Evolutionary conservation across 345 rosid species (phyloP).

Genomic region (Lepidium didymum): DNA sequence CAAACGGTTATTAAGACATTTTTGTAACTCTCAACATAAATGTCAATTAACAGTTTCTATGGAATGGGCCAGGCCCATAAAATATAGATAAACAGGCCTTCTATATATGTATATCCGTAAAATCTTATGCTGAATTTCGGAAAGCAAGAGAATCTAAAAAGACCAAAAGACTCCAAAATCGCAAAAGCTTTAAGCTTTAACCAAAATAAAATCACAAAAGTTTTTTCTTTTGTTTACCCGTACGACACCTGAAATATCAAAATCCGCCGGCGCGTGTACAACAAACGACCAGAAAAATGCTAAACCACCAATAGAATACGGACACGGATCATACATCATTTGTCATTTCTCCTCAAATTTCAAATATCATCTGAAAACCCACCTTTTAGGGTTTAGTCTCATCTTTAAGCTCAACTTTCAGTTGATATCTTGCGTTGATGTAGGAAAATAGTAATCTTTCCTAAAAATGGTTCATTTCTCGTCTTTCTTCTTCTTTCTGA

Average conservation of each 20-base stretch:
- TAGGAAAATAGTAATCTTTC: neutral
- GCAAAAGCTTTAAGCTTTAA: no score
- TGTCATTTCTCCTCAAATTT: neutral
- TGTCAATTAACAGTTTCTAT: no score
- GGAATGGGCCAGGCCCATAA: no score
- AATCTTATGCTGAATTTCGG: no score
- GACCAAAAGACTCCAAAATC: no score
- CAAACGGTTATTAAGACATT: no score
- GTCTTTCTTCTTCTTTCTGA: constrained; percentile 22
- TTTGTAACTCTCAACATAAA: no score
- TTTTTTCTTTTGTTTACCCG: no score
- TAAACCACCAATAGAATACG: neutral
- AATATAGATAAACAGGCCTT: no score
- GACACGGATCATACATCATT: constrained; percentile 18
- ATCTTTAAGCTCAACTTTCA: neutral
- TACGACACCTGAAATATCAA: neutral
- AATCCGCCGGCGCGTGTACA: neutral
- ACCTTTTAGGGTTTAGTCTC: constrained; percentile 21
- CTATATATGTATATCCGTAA: no score
- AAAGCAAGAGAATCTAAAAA: no score
- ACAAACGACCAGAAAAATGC: neutral
- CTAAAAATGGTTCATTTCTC: constrained; percentile 26
- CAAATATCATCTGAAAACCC: constrained; percentile 25
- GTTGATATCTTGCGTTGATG: constrained; percentile 5
- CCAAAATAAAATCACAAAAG: no score